A percentile compares a stretch with the other conserved stretches of the same genome.
Evolutionary conservation across 495 filamentous ascomycete genomes (phyloP).

Genomic region (Tuber brumale): DNA sequence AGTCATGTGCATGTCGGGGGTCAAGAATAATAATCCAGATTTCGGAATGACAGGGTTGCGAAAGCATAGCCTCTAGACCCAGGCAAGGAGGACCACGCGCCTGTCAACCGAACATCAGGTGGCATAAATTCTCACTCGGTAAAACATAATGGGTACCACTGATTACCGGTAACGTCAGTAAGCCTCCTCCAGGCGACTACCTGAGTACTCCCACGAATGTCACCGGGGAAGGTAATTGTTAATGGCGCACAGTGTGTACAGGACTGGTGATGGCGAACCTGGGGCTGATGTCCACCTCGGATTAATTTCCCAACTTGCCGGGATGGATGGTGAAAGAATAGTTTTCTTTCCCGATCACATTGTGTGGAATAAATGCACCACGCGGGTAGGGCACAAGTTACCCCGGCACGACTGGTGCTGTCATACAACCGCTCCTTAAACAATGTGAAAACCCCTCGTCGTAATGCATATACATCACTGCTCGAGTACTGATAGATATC

Average conservation of each 20-base stretch:
- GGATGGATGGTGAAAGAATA: not conserved
- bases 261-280: not conserved
- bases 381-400: not conserved
- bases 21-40: not conserved
- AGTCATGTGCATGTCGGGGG: not conserved
- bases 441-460: not conserved
- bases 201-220: not conserved
- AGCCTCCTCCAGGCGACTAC: not conserved
- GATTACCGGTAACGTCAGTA: not conserved
- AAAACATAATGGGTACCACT: not conserved
- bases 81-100: not conserved
- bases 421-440: not conserved
- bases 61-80: not conserved
- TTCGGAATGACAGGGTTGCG: not conserved
- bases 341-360: not conserved
- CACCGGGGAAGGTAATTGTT: not conserved
- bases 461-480: not conserved
- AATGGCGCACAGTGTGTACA: not conserved
- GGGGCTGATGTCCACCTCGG: not conserved
- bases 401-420: not conserved
- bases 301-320: not conserved
- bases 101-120: not conserved
- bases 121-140: conserved; percentile 2
- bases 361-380: not conserved
- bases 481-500: not conserved